Evolutionary conservation across 164 flowering plant species (phyloP), one percentile per base, ranked within the genome.

Genomic region (Houttuynia cordata): DNA sequence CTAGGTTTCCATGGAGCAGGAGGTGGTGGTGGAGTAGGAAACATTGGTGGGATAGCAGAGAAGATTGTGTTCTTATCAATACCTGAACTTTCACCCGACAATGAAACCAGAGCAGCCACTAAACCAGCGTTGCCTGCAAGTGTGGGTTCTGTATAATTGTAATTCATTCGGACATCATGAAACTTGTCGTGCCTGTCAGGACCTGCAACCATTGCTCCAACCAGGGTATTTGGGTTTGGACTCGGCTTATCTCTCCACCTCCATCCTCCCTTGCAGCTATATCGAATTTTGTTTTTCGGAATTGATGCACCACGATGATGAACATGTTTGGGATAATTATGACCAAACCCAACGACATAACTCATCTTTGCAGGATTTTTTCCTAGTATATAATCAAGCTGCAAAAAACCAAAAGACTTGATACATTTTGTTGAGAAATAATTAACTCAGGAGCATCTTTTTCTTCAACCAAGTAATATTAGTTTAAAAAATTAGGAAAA

Each of bases 1-100:
- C 69, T 87, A 40, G 98, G 98, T 72, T 77, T 89, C 97, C 98
- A 92, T n/a, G 98, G 96, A 17, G 97, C 94, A 0, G 97, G 97
- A 62, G 98, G 98, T 6, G 98, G 98, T 25, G 98, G 98, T 0
- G 98, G 84, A 42, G 85, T 87, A 0, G 98, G 98, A 60, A 86
- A 87, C 96, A 92, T 83, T 8, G 98, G 97, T 9, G 98, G 98
- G 49, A 92, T 86, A 0, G 98, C 98, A 13, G 97, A 87, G 81
- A 92, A 92, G 19, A 89, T 83, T 40, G 97, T 87, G 80, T 92
- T 92, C 79, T 92, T 92, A 78, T 89, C 98, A 45, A 92, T 80
- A 19, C 79, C 77, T 1, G 60, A 54, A 58, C 53, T 77, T 21
- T 80, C 91, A 30, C 92, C 94, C 0, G 97, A 87, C 66, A 89